Evolutionary conservation across 192 early-diverging fungal species (phyloP).

Genomic region (Coemansia sp.): DNA sequence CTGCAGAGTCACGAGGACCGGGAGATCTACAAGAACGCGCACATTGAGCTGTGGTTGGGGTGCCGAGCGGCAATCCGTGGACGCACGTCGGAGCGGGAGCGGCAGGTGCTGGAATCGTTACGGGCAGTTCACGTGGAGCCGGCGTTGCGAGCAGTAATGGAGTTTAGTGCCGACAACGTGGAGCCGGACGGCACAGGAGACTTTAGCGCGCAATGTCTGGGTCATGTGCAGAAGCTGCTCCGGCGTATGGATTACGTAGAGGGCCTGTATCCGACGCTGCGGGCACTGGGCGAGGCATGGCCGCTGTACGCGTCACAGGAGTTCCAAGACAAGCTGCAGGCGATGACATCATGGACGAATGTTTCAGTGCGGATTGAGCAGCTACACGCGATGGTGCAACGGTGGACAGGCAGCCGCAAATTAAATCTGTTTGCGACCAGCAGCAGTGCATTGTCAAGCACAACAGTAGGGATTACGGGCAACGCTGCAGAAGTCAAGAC

Average conservation of each 20-base stretch:
- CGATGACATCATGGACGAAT: constrained; percentile 75
- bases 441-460: constrained; percentile 18
- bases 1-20: constrained; percentile 40
- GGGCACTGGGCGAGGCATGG: constrained; percentile 60
- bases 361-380: constrained; percentile 67
- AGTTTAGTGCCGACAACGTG: constrained; percentile 58
- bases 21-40: constrained; percentile 50
- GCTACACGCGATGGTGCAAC: constrained; percentile 71
- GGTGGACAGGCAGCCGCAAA: constrained; percentile 75
- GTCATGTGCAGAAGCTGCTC: constrained; percentile 68
- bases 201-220: constrained; percentile 45
- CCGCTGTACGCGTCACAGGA: constrained; percentile 65
- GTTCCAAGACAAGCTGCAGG: constrained; percentile 70
- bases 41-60: constrained; percentile 71
- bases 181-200: constrained; percentile 11
- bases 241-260: constrained; percentile 77
- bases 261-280: constrained; percentile 71
- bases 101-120: constrained; percentile 63
- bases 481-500: neutral
- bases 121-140: constrained; percentile 47
- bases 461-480: constrained; percentile 30
- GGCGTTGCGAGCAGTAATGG: constrained; percentile 58
- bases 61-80: constrained; percentile 66
- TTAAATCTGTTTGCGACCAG: constrained; percentile 37
- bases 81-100: constrained; percentile 63